Conservation (phyloP, 352 stramenopile genomes). For the Globisporangium echinulatum region DNA sequence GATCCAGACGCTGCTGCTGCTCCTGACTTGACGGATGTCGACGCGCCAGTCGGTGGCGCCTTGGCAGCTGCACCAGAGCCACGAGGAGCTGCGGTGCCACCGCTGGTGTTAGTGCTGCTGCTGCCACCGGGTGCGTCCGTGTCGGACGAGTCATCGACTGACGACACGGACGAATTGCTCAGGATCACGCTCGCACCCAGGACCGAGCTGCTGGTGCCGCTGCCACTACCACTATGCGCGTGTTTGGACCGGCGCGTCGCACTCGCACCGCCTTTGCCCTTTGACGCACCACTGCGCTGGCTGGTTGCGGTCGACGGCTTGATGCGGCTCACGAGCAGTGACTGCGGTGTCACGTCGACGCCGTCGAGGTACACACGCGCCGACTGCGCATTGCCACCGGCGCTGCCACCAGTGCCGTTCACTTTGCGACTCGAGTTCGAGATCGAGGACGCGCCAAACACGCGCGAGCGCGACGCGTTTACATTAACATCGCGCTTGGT, state of each 20-base stretch:
- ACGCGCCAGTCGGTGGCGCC: background rate
- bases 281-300: slow-evolving; percentile 12
- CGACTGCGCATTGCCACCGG: slow-evolving; percentile 23
- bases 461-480: slow-evolving; percentile 32
- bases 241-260: slow-evolving; percentile 26
- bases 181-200: slow-evolving; percentile 45
- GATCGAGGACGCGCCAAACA: slow-evolving; percentile 51
- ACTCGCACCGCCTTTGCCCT: slow-evolving; percentile 18
- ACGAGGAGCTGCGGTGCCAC: background rate
- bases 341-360: slow-evolving; percentile 65
- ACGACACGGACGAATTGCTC: slow-evolving; percentile 45
- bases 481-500: slow-evolving; percentile 46
- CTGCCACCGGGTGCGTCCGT: slow-evolving; percentile 14
- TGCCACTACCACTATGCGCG: slow-evolving; percentile 8
- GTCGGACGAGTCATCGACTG: slow-evolving; percentile 48
- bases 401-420: slow-evolving; percentile 27
- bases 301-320: slow-evolving; percentile 40
- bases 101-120: background rate
- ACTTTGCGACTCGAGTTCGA: slow-evolving; percentile 67
- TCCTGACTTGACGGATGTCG: background rate
- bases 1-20: background rate
- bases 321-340: slow-evolving; percentile 63
- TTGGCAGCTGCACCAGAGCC: background rate
- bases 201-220: slow-evolving; percentile 14
- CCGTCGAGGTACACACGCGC: slow-evolving; percentile 66